Base-by-base conservation (phyloP, 139 green algal species). In the Klebsormidium nitens region DNA sequence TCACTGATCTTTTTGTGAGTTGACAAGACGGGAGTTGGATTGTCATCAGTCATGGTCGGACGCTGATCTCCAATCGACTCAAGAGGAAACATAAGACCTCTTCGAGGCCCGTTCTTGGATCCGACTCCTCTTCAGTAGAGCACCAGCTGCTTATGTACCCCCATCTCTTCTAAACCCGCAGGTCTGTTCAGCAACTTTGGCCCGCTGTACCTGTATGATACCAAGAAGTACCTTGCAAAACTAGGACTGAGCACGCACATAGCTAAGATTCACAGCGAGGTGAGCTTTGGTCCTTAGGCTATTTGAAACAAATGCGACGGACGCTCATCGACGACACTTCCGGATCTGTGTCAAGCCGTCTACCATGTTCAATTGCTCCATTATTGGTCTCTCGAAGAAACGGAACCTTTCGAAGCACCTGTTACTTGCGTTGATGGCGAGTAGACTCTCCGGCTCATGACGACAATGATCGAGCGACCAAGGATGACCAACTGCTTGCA, bases 121-220 rank as follows among this genome's bases (percentile, higher is more conserved):
- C n/a, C n/a, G n/a, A n/a, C n/a, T n/a, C n/a, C n/a, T n/a, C n/a
- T n/a, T n/a, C n/a, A n/a, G n/a, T n/a, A n/a, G n/a, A n/a, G n/a
- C n/a, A n/a, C n/a, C n/a, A n/a, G n/a, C n/a, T n/a, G n/a, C n/a
- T n/a, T n/a, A n/a, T n/a, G n/a, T n/a, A n/a, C n/a, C n/a, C n/a
- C n/a, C n/a, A n/a, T n/a, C n/a, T n/a, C n/a, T n/a, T n/a, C n/a
- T n/a, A n/a, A n/a, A n/a, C n/a, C n/a, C 14, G 47, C 48, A 76
- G 69, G 69, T 5, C 35, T 76, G 0, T 76, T 76, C n/a, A 76
- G 69, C 69, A 76, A 62, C 28, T 62, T 73, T 34, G 36, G 69
- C n/a, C 40, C 60, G 26, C 62, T 76, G 46, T 76, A 71, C 48
- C 39, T 76, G 0, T 0, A 64, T 11, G 62, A 76, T 14, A 72